Evolutionary conservation across 345 rosid genomes (phyloP), one percentile per base, ranked within the genome.

Genomic region (Eucalyptus albens): DNA sequence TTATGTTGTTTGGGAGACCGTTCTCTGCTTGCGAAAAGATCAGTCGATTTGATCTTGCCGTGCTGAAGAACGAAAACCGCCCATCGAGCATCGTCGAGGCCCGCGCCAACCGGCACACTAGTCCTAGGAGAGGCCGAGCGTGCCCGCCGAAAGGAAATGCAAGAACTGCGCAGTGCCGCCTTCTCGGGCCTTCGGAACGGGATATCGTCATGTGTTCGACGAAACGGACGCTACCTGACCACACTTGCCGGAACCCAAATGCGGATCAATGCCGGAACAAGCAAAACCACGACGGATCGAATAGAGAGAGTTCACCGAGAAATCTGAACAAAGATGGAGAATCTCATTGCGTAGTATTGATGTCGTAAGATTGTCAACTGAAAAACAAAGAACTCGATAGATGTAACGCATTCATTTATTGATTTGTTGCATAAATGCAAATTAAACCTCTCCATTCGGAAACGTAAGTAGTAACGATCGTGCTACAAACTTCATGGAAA

Each of bases 101-200:
- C 12, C 86, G 27, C 50, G 97, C 97, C 21, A 96, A 89, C 86
- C 90, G 92, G 62, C 88, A 88, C 5, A 91, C 91, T 42, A 96
- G 89, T 72, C 93, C 53, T 21, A 94, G 92, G 83, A 95, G 93
- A 31, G 97, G 91, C 82, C 92, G 60, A 1, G 94, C 94, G 87
- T 96, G 98, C 88, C 93, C 90, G 44, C 94, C 92, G 49, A 93
- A 95, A 29, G 97, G 97, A 89, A 95, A 96, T 37, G 96, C 95
- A 44, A 96, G 90, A 51, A 94, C 92, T 0, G 95, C 96, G 10
- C 94, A 94, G 90, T 94, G 97, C 56, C 51, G 90, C 87, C 22
- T 69, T 49, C 42, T 11, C 27, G 2, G 27, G 45, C 83, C 3
- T 3, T 37, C 45, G 1, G 27, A 37, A 37, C 45, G 5, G 12